phyloP scores from a whole-genome alignment of 352 stramenopile genomes.

The Globisporangium recalcitrans region DNA sequence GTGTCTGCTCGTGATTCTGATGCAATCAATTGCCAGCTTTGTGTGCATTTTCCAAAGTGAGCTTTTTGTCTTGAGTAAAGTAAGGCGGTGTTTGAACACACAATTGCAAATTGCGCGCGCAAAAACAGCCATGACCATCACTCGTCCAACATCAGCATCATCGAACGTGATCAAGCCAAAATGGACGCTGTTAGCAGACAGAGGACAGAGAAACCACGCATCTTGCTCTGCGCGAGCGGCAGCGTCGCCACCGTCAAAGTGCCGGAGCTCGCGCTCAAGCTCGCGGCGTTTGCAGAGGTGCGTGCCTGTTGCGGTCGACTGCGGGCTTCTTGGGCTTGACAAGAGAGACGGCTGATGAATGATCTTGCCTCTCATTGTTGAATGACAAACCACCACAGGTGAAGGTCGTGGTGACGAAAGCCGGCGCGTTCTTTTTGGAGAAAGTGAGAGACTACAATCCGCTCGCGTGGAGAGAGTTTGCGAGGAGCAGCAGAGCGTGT shows the following conservation, averaged over 20 bases:
- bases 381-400: slow-evolving; percentile 32
- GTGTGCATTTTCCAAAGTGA: neutral
- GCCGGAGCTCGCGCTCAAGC: slow-evolving; percentile 66
- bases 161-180: neutral
- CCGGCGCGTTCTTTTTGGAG: slow-evolving; percentile 79
- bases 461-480: slow-evolving; percentile 38
- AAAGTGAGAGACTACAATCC: slow-evolving; percentile 73
- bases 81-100: neutral
- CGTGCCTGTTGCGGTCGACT: no score
- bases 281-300: slow-evolving; percentile 59
- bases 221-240: slow-evolving; percentile 76
- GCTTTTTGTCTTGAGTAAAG: neutral
- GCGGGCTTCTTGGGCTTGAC: no score
- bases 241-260: slow-evolving; percentile 88
- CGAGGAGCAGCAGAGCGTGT: slow-evolving; percentile 18
- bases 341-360: no score
- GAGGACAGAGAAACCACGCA: slow-evolving; percentile 25
- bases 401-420: slow-evolving; percentile 74
- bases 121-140: neutral
- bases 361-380: no score
- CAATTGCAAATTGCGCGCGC: neutral
- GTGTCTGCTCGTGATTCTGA: neutral
- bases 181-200: neutral
- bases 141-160: neutral
- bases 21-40: neutral